These are phyloP conservation scores for Collybiopsis confluens DNA, from an alignment of 768 basidiomycete species.

Conservation along the genomic window DNA sequence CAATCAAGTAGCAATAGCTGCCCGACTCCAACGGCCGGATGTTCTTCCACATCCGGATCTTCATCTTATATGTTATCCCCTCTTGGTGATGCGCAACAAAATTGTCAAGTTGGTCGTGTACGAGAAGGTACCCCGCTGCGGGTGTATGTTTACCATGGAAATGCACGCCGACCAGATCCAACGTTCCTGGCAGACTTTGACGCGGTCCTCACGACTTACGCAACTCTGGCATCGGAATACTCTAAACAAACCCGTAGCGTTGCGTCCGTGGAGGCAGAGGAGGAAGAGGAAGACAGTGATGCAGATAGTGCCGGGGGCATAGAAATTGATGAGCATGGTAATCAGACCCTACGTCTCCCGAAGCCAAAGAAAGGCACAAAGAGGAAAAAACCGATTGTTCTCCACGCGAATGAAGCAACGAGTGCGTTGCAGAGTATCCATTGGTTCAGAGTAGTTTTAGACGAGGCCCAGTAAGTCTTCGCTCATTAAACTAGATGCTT, in stretches of 20 bases:
- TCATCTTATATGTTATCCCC: constrained; percentile 22
- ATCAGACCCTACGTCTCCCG: constrained; percentile 51
- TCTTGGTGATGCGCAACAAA: constrained; percentile 25
- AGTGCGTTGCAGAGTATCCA: constrained; percentile 92
- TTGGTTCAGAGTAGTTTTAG: constrained; percentile 94
- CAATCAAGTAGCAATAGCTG: constrained; percentile 14
- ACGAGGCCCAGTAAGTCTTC: constrained; percentile 86
- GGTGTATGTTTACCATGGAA: constrained; percentile 96
- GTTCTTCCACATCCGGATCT: constrained; percentile 32
- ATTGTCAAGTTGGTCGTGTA: constrained; percentile 30
- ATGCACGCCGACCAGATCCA: constrained; percentile 82
- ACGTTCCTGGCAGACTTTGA: constrained; percentile 89
- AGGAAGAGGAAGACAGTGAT: constrained; percentile 62
- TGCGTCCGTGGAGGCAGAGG: constrained; percentile 53
- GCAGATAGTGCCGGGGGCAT: constrained; percentile 59
- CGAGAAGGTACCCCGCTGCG: constrained; percentile 55
- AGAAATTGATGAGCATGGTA: constrained; percentile 67
- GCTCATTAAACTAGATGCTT: too few relatives aligned
- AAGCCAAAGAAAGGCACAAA: constrained; percentile 70
- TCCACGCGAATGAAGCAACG: constrained; percentile 37
- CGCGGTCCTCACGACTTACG: constrained; percentile 95
- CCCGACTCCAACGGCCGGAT: constrained; percentile 24
- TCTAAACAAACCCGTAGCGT: constrained; percentile 80
- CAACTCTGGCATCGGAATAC: constrained; percentile 91
- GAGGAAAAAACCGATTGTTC: constrained; percentile 49